A percentile compares a stretch with the other conserved stretches of the same genome.
These are phyloP conservation scores for Nicotiana undulata DNA, from an alignment of 257 asterid species.

Conservation along the genomic window DNA sequence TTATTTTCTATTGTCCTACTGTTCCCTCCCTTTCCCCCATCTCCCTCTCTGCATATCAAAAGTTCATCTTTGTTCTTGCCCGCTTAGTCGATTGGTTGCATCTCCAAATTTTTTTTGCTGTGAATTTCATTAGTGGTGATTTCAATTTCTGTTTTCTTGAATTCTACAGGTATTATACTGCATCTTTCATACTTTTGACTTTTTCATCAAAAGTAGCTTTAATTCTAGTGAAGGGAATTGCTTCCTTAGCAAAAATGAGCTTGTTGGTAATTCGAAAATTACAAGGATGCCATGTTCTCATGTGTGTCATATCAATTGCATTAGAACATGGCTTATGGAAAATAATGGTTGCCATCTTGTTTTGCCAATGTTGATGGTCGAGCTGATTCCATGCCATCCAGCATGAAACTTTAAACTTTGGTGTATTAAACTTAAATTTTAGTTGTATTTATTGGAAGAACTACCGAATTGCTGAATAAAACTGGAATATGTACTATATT, in stretches of 20 bases:
- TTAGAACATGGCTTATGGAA: background rate
- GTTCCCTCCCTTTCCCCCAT: background rate
- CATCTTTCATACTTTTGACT: background rate
- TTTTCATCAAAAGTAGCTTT: constrained; percentile 1
- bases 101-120: background rate
- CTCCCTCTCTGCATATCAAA: background rate
- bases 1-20: background rate
- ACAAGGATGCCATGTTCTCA: background rate
- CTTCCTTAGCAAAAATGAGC: background rate
- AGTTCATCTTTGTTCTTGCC: constrained; percentile 14
- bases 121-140: background rate
- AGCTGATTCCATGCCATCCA: background rate
- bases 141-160: background rate
- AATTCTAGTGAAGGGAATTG: background rate
- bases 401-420: background rate
- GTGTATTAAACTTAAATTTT: too few relatives aligned
- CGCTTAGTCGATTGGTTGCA: constrained; percentile 4
- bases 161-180: constrained; percentile 29
- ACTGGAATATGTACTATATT: background rate
- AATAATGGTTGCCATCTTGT: background rate
- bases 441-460: background rate
- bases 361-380: background rate
- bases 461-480: background rate
- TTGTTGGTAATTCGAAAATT: background rate
- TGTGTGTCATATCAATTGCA: background rate